Base-by-base conservation (phyloP, 2,329 filamentous ascomycete genomes). In the Thielaviopsis euricoi region DNA sequence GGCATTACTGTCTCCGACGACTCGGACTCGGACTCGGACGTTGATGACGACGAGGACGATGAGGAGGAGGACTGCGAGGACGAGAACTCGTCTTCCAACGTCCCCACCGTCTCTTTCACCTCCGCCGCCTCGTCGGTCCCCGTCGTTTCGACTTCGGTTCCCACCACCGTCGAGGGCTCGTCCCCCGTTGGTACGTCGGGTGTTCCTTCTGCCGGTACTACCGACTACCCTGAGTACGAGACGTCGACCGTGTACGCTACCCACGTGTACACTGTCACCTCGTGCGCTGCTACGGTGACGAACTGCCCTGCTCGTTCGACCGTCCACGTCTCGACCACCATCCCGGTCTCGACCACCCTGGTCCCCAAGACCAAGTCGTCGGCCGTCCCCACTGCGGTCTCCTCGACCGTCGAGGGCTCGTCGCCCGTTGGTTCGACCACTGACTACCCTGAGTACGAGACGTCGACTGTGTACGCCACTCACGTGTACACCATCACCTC, bases 231-330 rank as follows among this genome's bases (percentile, higher is more conserved):
- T n/a, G 49, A 22, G 23, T 33, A 53, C 33, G 19, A n/a, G 48
- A 57, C 49, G 26, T 53, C 52, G 15, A 55, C 56, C 26, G 50
- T 57, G 29, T 53, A 57, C 21, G 33, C 26, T 33, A 57, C 40
- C 26, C 26, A 33, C 6, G 51, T 40, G 33, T 54, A 57, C 49
- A 59, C 54, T 33, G 29, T 57, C 43, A 60, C 61, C 43, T 53
- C 37, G 29, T 56, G 58, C 51, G 25, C 61, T 51, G 54, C 40
- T 48, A 57, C 53, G 21, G 61, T 51, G 21, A 61, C 57, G 37
- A 49, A 58, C 55, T 57, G 55, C 49, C 55, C 58, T 22, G 55
- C 50, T 13, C 33, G 37, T 33, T 57, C 37, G 13, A 55, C 54
- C 22, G 22, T 19, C 10, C 23, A 19, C 9, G 23, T 21, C 17